Evolutionary conservation across 164 flowering plant species (phyloP).

Genomic region (Tetracentron sinense): DNA sequence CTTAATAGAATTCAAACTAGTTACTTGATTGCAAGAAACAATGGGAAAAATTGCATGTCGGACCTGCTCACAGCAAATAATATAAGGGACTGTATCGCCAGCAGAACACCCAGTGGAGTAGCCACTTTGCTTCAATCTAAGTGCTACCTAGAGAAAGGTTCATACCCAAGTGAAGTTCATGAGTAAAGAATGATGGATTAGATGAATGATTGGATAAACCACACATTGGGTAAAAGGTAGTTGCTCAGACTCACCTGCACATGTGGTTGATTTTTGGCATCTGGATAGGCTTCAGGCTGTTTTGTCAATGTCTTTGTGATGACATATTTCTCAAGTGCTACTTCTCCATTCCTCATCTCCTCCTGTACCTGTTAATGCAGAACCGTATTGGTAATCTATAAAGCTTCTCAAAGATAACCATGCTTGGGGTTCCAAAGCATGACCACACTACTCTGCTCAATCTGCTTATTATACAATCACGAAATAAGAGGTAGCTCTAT

Average conservation of each 20-base stretch:
- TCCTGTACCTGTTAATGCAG: conserved; percentile 67
- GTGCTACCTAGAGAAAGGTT: conserved; percentile 61
- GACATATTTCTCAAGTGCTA: conserved; percentile 84
- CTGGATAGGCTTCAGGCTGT: conserved; percentile 95
- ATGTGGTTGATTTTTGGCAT: conserved; percentile 95
- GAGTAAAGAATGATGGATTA: background rate
- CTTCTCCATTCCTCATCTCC: conserved; percentile 89
- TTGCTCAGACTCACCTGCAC: conserved; percentile 58
- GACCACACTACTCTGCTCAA: background rate
- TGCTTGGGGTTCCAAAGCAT: background rate
- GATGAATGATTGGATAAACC: conserved; percentile 5
- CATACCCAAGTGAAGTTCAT: conserved; percentile 4
- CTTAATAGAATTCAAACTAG: too few relatives aligned
- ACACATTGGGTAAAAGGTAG: background rate
- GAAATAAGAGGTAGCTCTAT: background rate
- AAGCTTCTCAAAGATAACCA: background rate
- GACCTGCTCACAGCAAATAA: conserved; percentile 93
- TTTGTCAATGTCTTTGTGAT: conserved; percentile 89
- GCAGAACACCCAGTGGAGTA: conserved; percentile 71
- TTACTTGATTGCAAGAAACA: conserved; percentile 5
- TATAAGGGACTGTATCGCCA: conserved; percentile 89
- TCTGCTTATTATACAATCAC: background rate
- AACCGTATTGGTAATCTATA: background rate
- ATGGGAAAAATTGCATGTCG: background rate
- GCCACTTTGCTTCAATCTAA: conserved; percentile 80